Evolutionary conservation across 2,329 filamentous ascomycete species (phyloP).

Genomic region (Ophiocordyceps australis): DNA sequence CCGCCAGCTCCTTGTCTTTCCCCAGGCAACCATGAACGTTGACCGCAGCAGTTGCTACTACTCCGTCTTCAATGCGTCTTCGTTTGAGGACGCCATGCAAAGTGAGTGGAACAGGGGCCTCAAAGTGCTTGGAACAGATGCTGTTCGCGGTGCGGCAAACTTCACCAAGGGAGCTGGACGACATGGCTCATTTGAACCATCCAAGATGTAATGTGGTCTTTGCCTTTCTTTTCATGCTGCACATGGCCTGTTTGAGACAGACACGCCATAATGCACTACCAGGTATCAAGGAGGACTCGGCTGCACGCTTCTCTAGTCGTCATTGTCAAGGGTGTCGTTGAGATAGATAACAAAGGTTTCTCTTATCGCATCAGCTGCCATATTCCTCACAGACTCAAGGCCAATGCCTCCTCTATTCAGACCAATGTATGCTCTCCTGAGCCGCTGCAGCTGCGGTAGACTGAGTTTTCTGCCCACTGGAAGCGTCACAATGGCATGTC

Average conservation of each 20-base stretch:
- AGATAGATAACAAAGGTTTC: constrained; percentile 49
- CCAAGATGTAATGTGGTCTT: neutral
- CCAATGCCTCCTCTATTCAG: constrained; percentile 56
- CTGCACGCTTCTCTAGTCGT: constrained; percentile 13
- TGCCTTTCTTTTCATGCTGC: neutral
- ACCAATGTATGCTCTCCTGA: constrained; percentile 60
- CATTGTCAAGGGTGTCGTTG: constrained; percentile 45
- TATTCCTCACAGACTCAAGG: constrained; percentile 32
- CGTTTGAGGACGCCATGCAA: constrained; percentile 28
- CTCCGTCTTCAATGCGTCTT: constrained; percentile 24
- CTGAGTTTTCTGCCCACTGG: constrained; percentile 44
- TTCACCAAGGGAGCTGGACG: constrained; percentile 3
- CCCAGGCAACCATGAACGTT: constrained; percentile 30
- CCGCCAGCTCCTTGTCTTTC: constrained; percentile 25
- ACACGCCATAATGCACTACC: too few relatives aligned
- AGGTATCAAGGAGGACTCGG: too few relatives aligned
- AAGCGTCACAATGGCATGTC: constrained; percentile 42
- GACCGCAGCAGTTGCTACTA: constrained; percentile 31
- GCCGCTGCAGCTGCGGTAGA: constrained; percentile 57
- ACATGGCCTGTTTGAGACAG: neutral
- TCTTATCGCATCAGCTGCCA: constrained; percentile 34
- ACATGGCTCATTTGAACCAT: constrained; percentile 1
- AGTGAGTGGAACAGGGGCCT: constrained; percentile 26
- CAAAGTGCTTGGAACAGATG: constrained; percentile 21
- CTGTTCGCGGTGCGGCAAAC: constrained; percentile 9